phyloP scores from a whole-genome alignment of 169 alveolate genomes.

The Plasmodium sp. region DNA sequence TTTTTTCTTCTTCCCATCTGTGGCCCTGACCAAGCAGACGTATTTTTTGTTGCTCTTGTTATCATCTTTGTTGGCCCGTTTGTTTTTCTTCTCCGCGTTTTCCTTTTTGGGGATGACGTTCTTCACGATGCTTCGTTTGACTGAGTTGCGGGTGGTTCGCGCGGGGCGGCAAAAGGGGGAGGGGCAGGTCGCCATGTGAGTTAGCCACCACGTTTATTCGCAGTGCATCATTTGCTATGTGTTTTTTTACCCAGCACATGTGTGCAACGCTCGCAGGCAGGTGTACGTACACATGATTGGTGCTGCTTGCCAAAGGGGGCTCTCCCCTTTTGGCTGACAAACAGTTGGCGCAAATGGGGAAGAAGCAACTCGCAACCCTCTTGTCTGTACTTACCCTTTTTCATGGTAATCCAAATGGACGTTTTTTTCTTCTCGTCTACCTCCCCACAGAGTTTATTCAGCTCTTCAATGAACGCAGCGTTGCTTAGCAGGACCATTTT shows the following conservation, averaged over 20 bases:
- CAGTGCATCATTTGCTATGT: not conserved
- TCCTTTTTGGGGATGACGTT: not conserved
- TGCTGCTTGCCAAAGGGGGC: not conserved
- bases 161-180: not conserved
- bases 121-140: constrained; percentile 27
- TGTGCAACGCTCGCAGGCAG: not conserved
- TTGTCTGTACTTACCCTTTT: constrained; percentile 76
- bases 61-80: constrained; percentile 20
- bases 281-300: not conserved
- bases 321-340: not conserved
- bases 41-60: constrained; percentile 22
- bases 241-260: not conserved
- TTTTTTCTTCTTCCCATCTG: constrained; percentile 58
- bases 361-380: not conserved
- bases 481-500: constrained; percentile 81
- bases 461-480: constrained; percentile 75
- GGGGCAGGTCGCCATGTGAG: not conserved
- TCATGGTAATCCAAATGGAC: constrained; percentile 83
- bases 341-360: not conserved
- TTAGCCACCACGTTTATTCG: not conserved
- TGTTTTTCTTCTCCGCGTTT: constrained; percentile 13
- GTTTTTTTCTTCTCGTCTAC: constrained; percentile 74
- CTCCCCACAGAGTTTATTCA: constrained; percentile 75
- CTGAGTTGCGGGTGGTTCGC: not conserved
- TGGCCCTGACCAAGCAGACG: constrained; percentile 57